Conservation (phyloP, 2,329 filamentous ascomycete species). For the Apiospora sp. region DNA sequence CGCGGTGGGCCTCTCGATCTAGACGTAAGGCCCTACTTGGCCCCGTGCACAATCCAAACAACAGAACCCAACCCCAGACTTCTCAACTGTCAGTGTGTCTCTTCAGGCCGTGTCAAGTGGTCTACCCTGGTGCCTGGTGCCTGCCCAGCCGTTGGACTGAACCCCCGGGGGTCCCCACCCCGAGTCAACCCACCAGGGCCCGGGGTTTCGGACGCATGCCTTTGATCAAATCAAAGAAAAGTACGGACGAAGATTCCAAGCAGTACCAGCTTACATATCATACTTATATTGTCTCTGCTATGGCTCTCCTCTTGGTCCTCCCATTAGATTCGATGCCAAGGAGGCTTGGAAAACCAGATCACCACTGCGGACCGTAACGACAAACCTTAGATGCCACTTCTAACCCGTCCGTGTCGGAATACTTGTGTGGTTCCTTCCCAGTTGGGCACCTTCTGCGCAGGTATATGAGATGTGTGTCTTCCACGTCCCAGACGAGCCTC, state of each 20-base stretch:
- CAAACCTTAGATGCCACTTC: not conserved
- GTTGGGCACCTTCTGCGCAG: not conserved
- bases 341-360: not conserved
- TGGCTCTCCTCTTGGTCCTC: not conserved
- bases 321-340: not conserved
- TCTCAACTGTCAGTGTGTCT: not conserved
- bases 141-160: not conserved
- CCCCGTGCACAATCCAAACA: not conserved
- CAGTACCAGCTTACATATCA: not conserved
- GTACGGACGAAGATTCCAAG: not conserved
- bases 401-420: not conserved
- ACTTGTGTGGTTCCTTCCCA: not conserved
- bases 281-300: not conserved
- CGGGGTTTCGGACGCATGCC: not conserved
- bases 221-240: not conserved
- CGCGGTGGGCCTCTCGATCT: not conserved
- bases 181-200: not conserved
- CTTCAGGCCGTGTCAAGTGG: not conserved
- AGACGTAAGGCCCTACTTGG: not conserved
- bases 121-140: not conserved
- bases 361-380: not conserved
- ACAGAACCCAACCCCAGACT: not conserved
- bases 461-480: not conserved
- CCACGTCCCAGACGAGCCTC: not conserved
- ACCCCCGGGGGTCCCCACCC: not conserved